These are phyloP conservation scores for Aureobasidium sp. DNA, from an alignment of 2,329 filamentous ascomycete genomes.

Conservation along the genomic window DNA sequence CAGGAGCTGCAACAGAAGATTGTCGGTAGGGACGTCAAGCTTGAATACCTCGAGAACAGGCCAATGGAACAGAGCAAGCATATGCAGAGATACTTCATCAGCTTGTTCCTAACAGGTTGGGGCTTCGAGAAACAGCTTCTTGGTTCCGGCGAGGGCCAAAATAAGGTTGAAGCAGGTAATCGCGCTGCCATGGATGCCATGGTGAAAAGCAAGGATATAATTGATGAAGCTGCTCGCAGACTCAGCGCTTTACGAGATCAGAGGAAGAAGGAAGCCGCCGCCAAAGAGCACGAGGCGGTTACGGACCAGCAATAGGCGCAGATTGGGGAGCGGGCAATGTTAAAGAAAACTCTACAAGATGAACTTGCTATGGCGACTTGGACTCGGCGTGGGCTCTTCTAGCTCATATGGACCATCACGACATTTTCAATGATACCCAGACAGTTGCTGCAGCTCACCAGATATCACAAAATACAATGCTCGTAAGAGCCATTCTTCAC, in stretches of 20 bases:
- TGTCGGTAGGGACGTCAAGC: conserved; percentile 3
- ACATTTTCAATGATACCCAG: not conserved
- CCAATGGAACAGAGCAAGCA: conserved; percentile 38
- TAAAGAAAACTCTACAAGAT: not conserved
- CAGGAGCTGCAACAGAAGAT: conserved; percentile 15
- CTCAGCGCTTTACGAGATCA: not conserved
- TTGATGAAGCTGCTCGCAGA: conserved; percentile 20
- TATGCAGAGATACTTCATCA: conserved; percentile 49
- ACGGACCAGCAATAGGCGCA: not conserved
- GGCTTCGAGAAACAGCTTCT: conserved; percentile 57
- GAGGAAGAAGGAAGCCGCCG: not conserved
- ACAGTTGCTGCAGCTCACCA: not conserved
- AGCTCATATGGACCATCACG: not conserved
- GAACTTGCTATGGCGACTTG: not conserved
- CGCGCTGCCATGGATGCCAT: conserved; percentile 60
- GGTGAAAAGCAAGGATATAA: conserved; percentile 33
- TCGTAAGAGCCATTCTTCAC: not conserved
- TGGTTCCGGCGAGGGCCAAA: conserved; percentile 56
- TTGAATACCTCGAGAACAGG: conserved; percentile 16
- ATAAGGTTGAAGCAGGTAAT: conserved; percentile 62
- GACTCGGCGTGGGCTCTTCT: not conserved
- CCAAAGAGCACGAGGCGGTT: not conserved
- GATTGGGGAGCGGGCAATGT: not conserved
- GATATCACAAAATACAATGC: not conserved
- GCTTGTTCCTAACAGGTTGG: conserved; percentile 60